Conservation (phyloP, 1,284 basidiomycete species). For the Malassezia dermatis region DNA sequence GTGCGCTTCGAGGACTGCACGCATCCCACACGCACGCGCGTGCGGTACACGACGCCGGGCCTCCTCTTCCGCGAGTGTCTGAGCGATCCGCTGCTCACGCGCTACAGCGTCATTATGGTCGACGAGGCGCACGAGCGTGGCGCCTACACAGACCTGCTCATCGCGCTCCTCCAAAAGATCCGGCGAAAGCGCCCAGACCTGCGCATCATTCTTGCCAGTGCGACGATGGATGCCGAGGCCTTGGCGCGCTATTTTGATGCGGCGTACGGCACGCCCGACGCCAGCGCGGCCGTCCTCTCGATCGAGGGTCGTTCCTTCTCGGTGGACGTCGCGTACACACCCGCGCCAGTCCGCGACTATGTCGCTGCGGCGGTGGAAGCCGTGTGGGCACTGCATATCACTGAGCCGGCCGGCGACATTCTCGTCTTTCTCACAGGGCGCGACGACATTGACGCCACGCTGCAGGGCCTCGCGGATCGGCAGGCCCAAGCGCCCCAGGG, state of each 20-base stretch:
- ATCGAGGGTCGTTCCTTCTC: constrained; percentile 48
- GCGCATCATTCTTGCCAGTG: constrained; percentile 82
- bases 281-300: constrained; percentile 33
- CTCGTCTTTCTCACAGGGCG: constrained; percentile 50
- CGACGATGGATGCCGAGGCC: constrained; percentile 79
- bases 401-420: constrained; percentile 51
- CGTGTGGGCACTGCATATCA: constrained; percentile 46
- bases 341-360: constrained; percentile 46
- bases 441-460: constrained; percentile 58
- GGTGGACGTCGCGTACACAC: constrained; percentile 48
- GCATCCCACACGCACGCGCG: constrained; percentile 37
- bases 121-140: constrained; percentile 51
- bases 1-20: constrained; percentile 49
- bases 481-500: constrained; percentile 55
- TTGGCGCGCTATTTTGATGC: constrained; percentile 72
- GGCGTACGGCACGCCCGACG: background rate
- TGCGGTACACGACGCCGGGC: constrained; percentile 44
- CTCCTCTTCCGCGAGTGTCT: constrained; percentile 36
- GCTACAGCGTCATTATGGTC: constrained; percentile 49
- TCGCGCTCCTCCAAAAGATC: constrained; percentile 57
- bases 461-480: constrained; percentile 70
- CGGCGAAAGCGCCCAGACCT: constrained; percentile 76
- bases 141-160: constrained; percentile 48
- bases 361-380: constrained; percentile 47
- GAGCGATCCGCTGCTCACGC: constrained; percentile 31